Percentiles rank a stretch among this genome's conserved stretches.
These are phyloP conservation scores for Agapanthus africanus DNA, from an alignment of 106 monocot species.

Conservation along the genomic window DNA sequence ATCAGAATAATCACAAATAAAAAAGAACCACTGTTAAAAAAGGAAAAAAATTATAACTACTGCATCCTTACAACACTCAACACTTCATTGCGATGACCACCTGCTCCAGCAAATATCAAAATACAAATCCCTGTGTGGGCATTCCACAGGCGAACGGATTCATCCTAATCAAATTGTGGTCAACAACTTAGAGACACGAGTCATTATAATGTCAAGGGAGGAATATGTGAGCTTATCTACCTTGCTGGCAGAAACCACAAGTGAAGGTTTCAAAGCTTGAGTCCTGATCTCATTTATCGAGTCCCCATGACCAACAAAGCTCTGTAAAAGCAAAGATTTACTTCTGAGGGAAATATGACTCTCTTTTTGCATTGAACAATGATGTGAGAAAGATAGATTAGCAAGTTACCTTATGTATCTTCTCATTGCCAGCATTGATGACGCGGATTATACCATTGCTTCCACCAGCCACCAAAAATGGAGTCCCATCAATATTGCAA, in stretches of 20 bases:
- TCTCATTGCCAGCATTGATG: constrained; percentile 77
- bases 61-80: constrained; percentile 82
- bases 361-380: background rate
- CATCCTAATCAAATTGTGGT: constrained; percentile 48
- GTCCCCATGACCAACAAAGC: constrained; percentile 94
- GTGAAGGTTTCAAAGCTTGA: constrained; percentile 87
- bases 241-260: constrained; percentile 94
- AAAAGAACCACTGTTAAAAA: background rate
- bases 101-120: constrained; percentile 95
- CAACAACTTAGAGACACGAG: background rate
- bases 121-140: constrained; percentile 97
- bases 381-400: constrained; percentile 3
- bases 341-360: background rate
- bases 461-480: constrained; percentile 85
- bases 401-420: constrained; percentile 63
- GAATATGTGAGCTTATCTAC: constrained; percentile 14
- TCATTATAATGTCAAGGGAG: background rate
- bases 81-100: constrained; percentile 99
- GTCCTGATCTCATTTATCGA: constrained; percentile 96
- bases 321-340: constrained; percentile 25
- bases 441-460: constrained; percentile 95
- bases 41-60: background rate
- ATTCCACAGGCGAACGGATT: constrained; percentile 96
- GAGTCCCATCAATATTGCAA: constrained; percentile 73
- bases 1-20: background rate